Conservation (phyloP, 306 rosid genomes). For the Gastrolobium villosum region DNA sequence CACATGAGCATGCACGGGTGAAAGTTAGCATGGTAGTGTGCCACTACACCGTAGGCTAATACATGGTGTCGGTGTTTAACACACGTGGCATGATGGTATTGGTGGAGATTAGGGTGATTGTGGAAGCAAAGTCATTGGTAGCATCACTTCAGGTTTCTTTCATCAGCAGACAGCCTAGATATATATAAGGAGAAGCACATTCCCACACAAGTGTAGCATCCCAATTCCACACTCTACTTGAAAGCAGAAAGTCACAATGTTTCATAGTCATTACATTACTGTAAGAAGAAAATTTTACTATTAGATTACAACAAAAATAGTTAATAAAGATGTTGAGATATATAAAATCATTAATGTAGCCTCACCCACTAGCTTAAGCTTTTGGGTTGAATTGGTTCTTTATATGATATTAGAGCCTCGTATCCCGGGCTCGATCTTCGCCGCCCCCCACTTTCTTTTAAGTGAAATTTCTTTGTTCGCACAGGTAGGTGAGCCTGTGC, state of each 20-base stretch:
- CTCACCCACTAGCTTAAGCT: no score
- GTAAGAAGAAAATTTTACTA: neutral
- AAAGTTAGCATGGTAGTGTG: constrained; percentile 32
- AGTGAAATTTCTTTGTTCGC: no score
- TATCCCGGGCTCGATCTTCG: no score
- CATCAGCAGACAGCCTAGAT: constrained; percentile 59
- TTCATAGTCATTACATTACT: constrained; percentile 16
- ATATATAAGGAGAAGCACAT: constrained; percentile 23
- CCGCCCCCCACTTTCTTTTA: no score
- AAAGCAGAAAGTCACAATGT: constrained; percentile 32
- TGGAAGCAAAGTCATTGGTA: constrained; percentile 83
- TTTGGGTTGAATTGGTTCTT: no score
- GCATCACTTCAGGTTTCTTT: constrained; percentile 58
- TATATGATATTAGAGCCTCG: no score
- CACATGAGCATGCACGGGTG: constrained; percentile 54
- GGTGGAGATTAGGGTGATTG: constrained; percentile 56
- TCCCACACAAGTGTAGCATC: constrained; percentile 42
- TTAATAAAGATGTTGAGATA: no score
- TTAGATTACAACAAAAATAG: neutral
- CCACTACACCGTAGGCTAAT: constrained; percentile 61
- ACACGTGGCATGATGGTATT: constrained; percentile 59
- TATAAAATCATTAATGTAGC: no score
- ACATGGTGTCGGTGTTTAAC: constrained; percentile 72
- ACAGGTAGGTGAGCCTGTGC: no score
- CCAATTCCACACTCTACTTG: constrained; percentile 39